These are phyloP conservation scores for Agastache rugosa DNA, from an alignment of 257 asterid genomes.

Conservation along the genomic window DNA sequence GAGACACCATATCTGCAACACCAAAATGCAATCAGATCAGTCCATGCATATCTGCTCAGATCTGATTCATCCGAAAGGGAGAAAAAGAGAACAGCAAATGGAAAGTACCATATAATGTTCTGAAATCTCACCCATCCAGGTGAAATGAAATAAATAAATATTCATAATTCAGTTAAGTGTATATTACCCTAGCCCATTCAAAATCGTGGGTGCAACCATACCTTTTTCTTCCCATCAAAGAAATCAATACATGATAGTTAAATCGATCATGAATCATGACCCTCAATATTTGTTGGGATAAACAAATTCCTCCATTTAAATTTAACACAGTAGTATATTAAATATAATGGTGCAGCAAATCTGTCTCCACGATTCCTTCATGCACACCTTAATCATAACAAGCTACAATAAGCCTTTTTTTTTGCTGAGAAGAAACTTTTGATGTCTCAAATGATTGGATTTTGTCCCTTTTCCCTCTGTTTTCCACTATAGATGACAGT, in stretches of 20 bases:
- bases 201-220: background rate
- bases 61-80: conserved; percentile 3
- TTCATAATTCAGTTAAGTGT: background rate
- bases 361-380: conserved; percentile 26
- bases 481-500: conserved; percentile 10
- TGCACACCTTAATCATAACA: background rate
- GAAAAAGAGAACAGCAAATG: conserved; percentile 7
- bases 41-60: conserved; percentile 7
- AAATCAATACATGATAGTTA: conserved; percentile 7
- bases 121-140: background rate
- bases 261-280: background rate
- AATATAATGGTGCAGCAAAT: conserved; percentile 11
- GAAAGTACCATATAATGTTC: conserved; percentile 1
- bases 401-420: background rate
- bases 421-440: conserved; percentile 8
- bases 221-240: conserved; percentile 3
- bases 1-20: conserved; percentile 85
- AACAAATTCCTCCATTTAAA: conserved; percentile 27
- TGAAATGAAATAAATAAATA: conserved; percentile 10
- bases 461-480: background rate
- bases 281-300: background rate
- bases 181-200: background rate
- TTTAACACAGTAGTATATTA: background rate
- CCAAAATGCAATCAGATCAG: conserved; percentile 24
- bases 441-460: background rate